phyloP scores from a whole-genome alignment of 805 yeast species.

The Kodamaea laetipori region DNA sequence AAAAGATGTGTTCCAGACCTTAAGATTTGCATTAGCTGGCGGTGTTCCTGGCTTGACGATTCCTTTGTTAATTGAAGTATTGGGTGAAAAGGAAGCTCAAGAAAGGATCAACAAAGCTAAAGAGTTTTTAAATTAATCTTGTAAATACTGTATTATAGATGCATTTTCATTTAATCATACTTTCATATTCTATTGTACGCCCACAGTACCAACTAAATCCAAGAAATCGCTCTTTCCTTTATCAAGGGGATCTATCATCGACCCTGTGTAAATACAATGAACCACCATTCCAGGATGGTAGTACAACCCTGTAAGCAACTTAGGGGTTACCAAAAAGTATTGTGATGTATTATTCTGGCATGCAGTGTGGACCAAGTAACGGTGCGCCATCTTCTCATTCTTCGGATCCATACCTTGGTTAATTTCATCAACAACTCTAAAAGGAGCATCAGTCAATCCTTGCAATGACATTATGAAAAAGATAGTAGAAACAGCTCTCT shows the following conservation, averaged over 20 bases:
- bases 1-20: constrained; percentile 53
- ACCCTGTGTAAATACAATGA: constrained; percentile 56
- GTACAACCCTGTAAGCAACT: constrained; percentile 72
- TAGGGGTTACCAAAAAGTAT: constrained; percentile 91
- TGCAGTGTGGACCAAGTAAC: constrained; percentile 81
- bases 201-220: constrained; percentile 33
- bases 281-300: constrained; percentile 81
- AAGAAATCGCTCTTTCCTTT: constrained; percentile 27
- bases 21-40: constrained; percentile 72
- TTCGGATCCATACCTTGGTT: constrained; percentile 98
- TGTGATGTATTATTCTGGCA: constrained; percentile 65
- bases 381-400: constrained; percentile 86
- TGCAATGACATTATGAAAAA: constrained; percentile 88
- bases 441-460: constrained; percentile 84
- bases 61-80: constrained; percentile 53
- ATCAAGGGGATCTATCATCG: constrained; percentile 27
- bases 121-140: not conserved
- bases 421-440: constrained; percentile 95
- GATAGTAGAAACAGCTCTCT: constrained; percentile 92
- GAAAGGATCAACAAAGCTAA: constrained; percentile 23
- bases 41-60: constrained; percentile 69
- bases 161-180: not conserved
- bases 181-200: too few species aligned
- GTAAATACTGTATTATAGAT: not conserved
- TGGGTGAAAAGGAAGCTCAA: constrained; percentile 49